A percentile compares a stretch with the other conserved stretches of the same genome.
These are phyloP conservation scores for Chlamydomonas sphaeroides DNA, from an alignment of 139 green algal genomes.

Conservation along the genomic window DNA sequence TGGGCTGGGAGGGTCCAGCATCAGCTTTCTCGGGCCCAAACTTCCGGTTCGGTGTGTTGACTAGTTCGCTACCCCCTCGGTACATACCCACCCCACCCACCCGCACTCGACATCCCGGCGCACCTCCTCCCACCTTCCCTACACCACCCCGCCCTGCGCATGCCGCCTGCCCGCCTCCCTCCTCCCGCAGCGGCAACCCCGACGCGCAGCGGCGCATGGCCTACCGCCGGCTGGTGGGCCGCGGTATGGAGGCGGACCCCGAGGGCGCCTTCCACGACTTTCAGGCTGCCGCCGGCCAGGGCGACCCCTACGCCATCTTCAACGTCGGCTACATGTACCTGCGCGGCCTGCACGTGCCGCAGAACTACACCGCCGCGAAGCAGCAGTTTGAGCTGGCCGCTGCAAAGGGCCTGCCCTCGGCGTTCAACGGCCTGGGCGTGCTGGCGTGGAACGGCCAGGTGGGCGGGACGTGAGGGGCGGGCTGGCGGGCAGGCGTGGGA, in stretches of 20 bases:
- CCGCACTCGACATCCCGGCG: neutral
- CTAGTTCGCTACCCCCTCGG: too few relatives aligned
- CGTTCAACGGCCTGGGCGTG: slow-evolving; percentile 65
- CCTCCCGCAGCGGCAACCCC: slow-evolving; percentile 36
- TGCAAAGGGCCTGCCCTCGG: slow-evolving; percentile 49
- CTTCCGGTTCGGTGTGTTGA: too few relatives aligned
- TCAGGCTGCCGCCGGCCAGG: slow-evolving; percentile 59
- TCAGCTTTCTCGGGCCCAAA: too few relatives aligned
- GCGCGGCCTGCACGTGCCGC: slow-evolving; percentile 48
- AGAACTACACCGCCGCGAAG: slow-evolving; percentile 56
- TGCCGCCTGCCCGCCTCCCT: neutral
- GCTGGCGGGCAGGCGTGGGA: too few relatives aligned
- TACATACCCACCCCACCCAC: too few relatives aligned
- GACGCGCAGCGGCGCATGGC: slow-evolving; percentile 62
- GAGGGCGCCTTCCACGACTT: slow-evolving; percentile 65
- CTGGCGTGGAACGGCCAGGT: slow-evolving; percentile 68
- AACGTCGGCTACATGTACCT: slow-evolving; percentile 79
- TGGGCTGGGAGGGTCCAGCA: too few relatives aligned
- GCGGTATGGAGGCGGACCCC: slow-evolving; percentile 63
- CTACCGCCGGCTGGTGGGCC: slow-evolving; percentile 69
- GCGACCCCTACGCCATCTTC: slow-evolving; percentile 68
- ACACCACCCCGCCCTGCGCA: too few relatives aligned
- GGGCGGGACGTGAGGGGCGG: too few relatives aligned
- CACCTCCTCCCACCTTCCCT: neutral
- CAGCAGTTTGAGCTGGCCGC: slow-evolving; percentile 58